These are phyloP conservation scores for Furcasterigmium furcatum DNA, from an alignment of 2,329 filamentous ascomycete genomes.

Conservation along the genomic window DNA sequence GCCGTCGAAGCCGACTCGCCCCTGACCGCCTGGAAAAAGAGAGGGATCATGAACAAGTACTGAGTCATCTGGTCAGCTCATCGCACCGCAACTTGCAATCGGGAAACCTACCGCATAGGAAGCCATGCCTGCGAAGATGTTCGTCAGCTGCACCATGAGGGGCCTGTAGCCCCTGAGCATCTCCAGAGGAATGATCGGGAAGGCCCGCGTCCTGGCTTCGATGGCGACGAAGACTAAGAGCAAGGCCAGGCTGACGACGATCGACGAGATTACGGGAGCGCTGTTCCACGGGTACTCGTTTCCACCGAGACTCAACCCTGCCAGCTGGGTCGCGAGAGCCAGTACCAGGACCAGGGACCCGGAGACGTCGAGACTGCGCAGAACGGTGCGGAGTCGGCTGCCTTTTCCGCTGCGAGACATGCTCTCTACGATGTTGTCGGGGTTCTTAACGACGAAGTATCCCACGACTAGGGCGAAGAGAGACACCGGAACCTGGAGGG, in stretches of 20 bases:
- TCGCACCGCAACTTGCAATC: background rate
- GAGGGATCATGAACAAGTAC: conserved; percentile 66
- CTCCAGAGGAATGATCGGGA: conserved; percentile 51
- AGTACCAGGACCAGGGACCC: conserved; percentile 55
- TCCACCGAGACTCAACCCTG: conserved; percentile 53
- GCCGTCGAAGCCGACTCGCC: conserved; percentile 61
- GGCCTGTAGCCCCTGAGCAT: conserved; percentile 55
- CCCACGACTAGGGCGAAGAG: conserved; percentile 51
- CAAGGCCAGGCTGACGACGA: conserved; percentile 39
- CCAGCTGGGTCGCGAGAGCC: conserved; percentile 54
- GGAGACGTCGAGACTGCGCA: conserved; percentile 54
- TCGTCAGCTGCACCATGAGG: conserved; percentile 52
- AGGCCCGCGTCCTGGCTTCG: conserved; percentile 45
- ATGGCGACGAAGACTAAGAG: conserved; percentile 41
- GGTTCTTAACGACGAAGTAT: conserved; percentile 47
- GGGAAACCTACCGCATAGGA: conserved; percentile 61
- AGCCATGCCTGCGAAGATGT: conserved; percentile 57
- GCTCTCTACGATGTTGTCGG: conserved; percentile 9
- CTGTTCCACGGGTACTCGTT: conserved; percentile 52
- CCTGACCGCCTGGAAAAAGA: conserved; percentile 68
- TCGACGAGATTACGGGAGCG: conserved; percentile 39
- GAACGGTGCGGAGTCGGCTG: conserved; percentile 31
- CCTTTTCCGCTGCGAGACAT: background rate
- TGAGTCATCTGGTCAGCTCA: conserved; percentile 16
- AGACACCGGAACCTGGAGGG: conserved; percentile 60